Conservation (phyloP, 495 filamentous ascomycete species). For the Elasticomyces elasticus region DNA sequence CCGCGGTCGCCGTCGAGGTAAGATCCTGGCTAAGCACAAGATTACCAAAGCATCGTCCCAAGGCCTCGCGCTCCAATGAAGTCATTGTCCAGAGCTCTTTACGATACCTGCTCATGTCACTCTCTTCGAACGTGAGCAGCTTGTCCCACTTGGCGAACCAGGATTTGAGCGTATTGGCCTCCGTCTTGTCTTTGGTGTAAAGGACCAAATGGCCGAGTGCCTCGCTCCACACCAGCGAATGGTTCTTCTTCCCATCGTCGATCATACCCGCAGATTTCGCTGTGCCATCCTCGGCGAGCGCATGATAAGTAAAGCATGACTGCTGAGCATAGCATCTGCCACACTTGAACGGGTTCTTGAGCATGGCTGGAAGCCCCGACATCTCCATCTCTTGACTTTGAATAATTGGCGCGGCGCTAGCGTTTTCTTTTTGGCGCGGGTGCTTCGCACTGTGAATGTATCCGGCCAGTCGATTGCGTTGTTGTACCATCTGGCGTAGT, state of each 20-base stretch:
- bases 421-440: slow-evolving; percentile 39
- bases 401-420: not conserved
- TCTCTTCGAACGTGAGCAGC: slow-evolving; percentile 87
- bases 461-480: slow-evolving; percentile 80
- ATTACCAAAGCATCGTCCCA: slow-evolving; percentile 66
- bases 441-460: slow-evolving; percentile 42
- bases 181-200: slow-evolving; percentile 62
- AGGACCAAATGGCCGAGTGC: slow-evolving; percentile 15
- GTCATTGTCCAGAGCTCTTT: slow-evolving; percentile 92
- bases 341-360: slow-evolving; percentile 66
- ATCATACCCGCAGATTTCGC: slow-evolving; percentile 16
- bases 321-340: slow-evolving; percentile 77
- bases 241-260: slow-evolving; percentile 58
- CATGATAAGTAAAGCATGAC: slow-evolving; percentile 89
- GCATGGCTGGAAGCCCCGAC: slow-evolving; percentile 72
- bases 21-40: slow-evolving; percentile 60
- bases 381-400: slow-evolving; percentile 32
- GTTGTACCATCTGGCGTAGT: slow-evolving; percentile 87
- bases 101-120: slow-evolving; percentile 68
- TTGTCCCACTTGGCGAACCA: slow-evolving; percentile 95
- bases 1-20: not conserved
- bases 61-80: slow-evolving; percentile 75
- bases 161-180: slow-evolving; percentile 62
- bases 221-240: slow-evolving; percentile 14
- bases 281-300: slow-evolving; percentile 67